Percentiles rank a stretch among this genome's conserved stretches.
Conservation (phyloP, 2,329 filamentous ascomycete species). For the Coniochaeta sp. region DNA sequence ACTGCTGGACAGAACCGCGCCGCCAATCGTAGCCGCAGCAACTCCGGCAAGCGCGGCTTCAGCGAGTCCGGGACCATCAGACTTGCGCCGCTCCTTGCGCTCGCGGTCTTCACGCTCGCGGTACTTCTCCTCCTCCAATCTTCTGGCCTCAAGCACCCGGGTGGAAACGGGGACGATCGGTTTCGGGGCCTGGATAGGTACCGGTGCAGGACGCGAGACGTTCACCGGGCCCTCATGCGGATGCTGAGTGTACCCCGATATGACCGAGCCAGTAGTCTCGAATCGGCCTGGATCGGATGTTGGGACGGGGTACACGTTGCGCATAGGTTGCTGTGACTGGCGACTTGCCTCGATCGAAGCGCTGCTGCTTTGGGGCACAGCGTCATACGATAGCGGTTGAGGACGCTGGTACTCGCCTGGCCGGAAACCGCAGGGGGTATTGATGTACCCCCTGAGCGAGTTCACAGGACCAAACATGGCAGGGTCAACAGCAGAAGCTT, state of each 20-base stretch:
- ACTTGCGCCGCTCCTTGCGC: slow-evolving; percentile 16
- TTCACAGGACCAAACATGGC: slow-evolving; percentile 53
- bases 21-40: slow-evolving; percentile 31
- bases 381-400: slow-evolving; percentile 14
- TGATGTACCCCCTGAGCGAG: slow-evolving; percentile 50
- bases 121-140: slow-evolving; percentile 8
- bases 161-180: slow-evolving; percentile 68
- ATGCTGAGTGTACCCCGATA: slow-evolving; percentile 22
- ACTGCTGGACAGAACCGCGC: slow-evolving; percentile 19
- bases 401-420: slow-evolving; percentile 16
- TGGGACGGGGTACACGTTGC: slow-evolving; percentile 59
- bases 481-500: slow-evolving; percentile 49
- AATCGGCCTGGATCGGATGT: slow-evolving; percentile 58
- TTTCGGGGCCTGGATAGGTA: slow-evolving; percentile 79
- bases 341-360: slow-evolving; percentile 24
- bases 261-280: slow-evolving; percentile 47
- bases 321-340: slow-evolving; percentile 32
- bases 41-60: slow-evolving; percentile 39
- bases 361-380: slow-evolving; percentile 27
- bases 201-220: slow-evolving; percentile 45
- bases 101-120: neutral
- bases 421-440: slow-evolving; percentile 48
- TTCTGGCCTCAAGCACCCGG: slow-evolving; percentile 53
- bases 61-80: slow-evolving; percentile 32
- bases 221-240: slow-evolving; percentile 22